Evolutionary conservation across 2,329 filamentous ascomycete species (phyloP).

Genomic region (Alternaria hordeiaustralica): DNA sequence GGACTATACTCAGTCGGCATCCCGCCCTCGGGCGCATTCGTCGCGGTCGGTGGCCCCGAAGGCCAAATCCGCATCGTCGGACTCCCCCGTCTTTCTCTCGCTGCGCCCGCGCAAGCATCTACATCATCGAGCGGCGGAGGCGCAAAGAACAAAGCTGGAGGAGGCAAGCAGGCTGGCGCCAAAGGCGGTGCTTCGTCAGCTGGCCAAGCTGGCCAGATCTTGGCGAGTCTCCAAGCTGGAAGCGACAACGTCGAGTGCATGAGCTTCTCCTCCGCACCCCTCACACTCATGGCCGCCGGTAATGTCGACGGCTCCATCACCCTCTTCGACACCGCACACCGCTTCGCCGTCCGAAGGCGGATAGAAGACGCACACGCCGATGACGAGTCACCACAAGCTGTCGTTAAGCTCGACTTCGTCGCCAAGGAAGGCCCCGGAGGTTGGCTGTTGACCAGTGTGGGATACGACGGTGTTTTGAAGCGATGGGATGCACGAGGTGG

Average conservation of each 20-base stretch:
- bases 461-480: slow-evolving; percentile 89
- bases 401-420: slow-evolving; percentile 93
- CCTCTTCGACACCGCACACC: slow-evolving; percentile 84
- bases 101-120: slow-evolving; percentile 39
- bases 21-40: slow-evolving; percentile 77
- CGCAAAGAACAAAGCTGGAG: slow-evolving; percentile 57
- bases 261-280: slow-evolving; percentile 66
- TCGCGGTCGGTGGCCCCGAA: slow-evolving; percentile 85
- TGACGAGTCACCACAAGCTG: slow-evolving; percentile 76
- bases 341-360: slow-evolving; percentile 84
- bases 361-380: slow-evolving; percentile 80
- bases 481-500: slow-evolving; percentile 83
- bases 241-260: slow-evolving; percentile 79
- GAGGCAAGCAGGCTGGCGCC: slow-evolving; percentile 52
- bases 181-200: slow-evolving; percentile 44
- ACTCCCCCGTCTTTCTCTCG: slow-evolving; percentile 68
- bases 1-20: slow-evolving; percentile 88
- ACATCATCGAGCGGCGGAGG: slow-evolving; percentile 53
- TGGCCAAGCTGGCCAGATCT: slow-evolving; percentile 71
- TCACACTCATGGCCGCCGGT: slow-evolving; percentile 67
- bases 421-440: slow-evolving; percentile 50
- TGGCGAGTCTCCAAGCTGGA: slow-evolving; percentile 84
- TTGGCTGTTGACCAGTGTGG: slow-evolving; percentile 85
- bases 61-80: slow-evolving; percentile 86
- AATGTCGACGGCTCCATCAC: slow-evolving; percentile 75